A percentile compares a stretch with the other conserved stretches of the same genome.
phyloP scores from a whole-genome alignment of 257 asterid genomes.

The Przewalskia tangutica region DNA sequence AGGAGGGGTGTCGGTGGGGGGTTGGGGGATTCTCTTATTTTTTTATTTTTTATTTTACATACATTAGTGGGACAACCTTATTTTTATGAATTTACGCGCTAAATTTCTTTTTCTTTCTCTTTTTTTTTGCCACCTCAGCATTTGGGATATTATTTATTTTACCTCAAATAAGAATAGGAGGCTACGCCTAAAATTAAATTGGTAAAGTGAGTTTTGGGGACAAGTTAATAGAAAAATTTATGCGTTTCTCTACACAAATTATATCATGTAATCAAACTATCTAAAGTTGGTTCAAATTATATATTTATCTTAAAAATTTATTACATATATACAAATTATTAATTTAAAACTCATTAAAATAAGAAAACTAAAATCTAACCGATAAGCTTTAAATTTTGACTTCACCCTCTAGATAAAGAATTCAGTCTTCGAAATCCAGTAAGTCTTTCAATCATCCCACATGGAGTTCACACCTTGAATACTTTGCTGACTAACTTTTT shows the following conservation, averaged over 20 bases:
- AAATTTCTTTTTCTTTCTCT: too few species aligned
- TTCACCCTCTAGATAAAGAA: neutral
- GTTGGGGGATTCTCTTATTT: too few species aligned
- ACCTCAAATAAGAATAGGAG: too few species aligned
- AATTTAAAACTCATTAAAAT: neutral
- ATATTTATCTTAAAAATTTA: neutral
- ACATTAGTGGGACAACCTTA: too few species aligned
- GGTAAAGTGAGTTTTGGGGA: too few species aligned
- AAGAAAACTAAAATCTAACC: neutral
- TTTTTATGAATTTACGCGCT: too few species aligned
- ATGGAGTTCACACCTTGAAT: neutral
- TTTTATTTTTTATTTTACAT: too few species aligned
- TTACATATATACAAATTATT: neutral
- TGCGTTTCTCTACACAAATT: neutral
- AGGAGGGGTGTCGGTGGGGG: too few species aligned
- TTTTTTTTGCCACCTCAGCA: too few species aligned
- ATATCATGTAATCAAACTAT: neutral
- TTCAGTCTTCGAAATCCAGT: neutral
- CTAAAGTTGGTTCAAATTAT: neutral
- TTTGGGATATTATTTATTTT: too few species aligned
- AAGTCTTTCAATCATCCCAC: neutral
- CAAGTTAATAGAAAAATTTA: too few species aligned
- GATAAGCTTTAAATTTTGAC: neutral
- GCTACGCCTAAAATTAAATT: too few species aligned
- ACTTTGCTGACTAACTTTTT: neutral